Conservation (phyloP, 257 asterid genomes). For the Solanum okadae region DNA sequence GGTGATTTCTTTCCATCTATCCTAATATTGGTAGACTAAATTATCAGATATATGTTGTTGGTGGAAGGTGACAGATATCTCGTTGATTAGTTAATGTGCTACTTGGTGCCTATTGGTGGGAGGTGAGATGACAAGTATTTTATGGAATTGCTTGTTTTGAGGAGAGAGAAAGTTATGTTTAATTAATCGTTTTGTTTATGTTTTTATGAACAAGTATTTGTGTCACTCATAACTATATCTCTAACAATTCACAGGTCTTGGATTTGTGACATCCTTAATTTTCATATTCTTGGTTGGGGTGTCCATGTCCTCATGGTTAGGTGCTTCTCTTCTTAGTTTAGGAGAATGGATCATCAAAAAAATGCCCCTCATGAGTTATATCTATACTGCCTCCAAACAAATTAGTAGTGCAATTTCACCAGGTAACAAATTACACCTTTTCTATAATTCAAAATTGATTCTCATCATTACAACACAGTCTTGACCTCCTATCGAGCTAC, state of each 20-base stretch:
- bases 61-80: too few relatives aligned
- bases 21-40: too few relatives aligned
- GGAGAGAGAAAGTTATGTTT: too few relatives aligned
- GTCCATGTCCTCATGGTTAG: conserved; percentile 19
- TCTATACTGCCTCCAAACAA: conserved; percentile 15
- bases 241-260: conserved; percentile 6
- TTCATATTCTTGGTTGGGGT: conserved; percentile 18
- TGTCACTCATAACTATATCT: background rate
- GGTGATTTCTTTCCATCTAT: background rate
- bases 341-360: conserved; percentile 17
- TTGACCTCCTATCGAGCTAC: background rate
- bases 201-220: background rate
- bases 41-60: too few relatives aligned
- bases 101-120: background rate
- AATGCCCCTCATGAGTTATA: conserved; percentile 13
- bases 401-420: conserved; percentile 22
- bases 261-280: conserved; percentile 14
- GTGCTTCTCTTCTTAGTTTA: conserved; percentile 13
- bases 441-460: background rate
- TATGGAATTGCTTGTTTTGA: background rate
- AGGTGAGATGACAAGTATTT: background rate
- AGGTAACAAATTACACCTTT: background rate
- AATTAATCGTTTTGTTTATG: background rate
- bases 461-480: background rate
- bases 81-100: background rate